phyloP scores from a whole-genome alignment of 1,139 yeast species.

The Williopsis jadinii region DNA sequence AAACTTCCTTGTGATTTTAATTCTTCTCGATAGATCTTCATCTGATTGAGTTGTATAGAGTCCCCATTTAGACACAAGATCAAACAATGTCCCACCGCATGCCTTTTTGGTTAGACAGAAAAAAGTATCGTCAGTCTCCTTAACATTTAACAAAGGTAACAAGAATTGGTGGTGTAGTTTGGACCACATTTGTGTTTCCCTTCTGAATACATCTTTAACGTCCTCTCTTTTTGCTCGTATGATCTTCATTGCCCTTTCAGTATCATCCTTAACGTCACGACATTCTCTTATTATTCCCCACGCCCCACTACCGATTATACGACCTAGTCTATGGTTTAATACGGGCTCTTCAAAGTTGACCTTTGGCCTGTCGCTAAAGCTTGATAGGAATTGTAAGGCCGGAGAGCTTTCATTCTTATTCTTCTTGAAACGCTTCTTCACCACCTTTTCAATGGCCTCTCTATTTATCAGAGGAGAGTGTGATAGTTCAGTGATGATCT shows the following conservation, averaged over 20 bases:
- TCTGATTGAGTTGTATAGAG: slow-evolving; percentile 25
- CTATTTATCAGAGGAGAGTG: slow-evolving; percentile 44
- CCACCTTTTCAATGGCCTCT: slow-evolving; percentile 26
- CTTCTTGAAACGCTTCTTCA: slow-evolving; percentile 24
- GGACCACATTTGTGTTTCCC: slow-evolving; percentile 74
- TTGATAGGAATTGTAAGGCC: slow-evolving; percentile 22
- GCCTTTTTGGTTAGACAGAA: slow-evolving; percentile 70
- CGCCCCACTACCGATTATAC: slow-evolving; percentile 85
- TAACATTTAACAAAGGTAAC: slow-evolving; percentile 52
- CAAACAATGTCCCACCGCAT: slow-evolving; percentile 80
- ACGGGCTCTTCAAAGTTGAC: slow-evolving; percentile 60
- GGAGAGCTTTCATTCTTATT: slow-evolving; percentile 15
- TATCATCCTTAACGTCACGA: slow-evolving; percentile 29
- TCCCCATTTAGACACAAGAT: slow-evolving; percentile 69
- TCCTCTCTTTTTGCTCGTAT: slow-evolving; percentile 46
- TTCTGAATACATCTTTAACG: slow-evolving; percentile 47
- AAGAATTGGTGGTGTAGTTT: slow-evolving; percentile 58
- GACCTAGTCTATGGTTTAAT: slow-evolving; percentile 57
- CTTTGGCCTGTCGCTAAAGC: slow-evolving; percentile 18
- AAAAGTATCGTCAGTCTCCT: slow-evolving; percentile 55
- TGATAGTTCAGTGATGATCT: slow-evolving; percentile 40
- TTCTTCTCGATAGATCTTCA: slow-evolving; percentile 25
- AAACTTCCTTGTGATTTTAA: slow-evolving; percentile 29
- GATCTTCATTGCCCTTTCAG: slow-evolving; percentile 66
- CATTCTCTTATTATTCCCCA: slow-evolving; percentile 90